These are phyloP conservation scores for Fusarium pseudocircinatum DNA, from an alignment of 2,329 filamentous ascomycete genomes.

Conservation along the genomic window DNA sequence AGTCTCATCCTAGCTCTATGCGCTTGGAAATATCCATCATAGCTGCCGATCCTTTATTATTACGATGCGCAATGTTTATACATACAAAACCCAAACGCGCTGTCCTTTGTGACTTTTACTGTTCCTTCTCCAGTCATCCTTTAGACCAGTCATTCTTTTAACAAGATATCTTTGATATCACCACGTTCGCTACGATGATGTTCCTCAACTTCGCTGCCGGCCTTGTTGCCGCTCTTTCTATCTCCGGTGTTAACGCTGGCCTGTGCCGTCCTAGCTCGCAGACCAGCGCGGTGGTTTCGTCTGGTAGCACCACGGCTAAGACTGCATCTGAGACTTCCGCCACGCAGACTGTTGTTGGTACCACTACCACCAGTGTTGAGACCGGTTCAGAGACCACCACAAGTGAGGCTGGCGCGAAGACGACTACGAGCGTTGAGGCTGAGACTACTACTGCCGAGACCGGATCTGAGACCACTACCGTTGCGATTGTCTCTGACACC, in stretches of 20 bases:
- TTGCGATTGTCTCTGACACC: not conserved
- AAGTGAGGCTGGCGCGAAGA: not conserved
- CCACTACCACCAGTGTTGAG: not conserved
- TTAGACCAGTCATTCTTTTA: not conserved
- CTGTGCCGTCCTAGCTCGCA: not conserved
- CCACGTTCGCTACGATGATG: slow-evolving; percentile 1
- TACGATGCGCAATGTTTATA: not conserved
- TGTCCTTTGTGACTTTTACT: too few relatives aligned
- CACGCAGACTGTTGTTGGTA: not conserved
- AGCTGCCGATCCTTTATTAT: not conserved
- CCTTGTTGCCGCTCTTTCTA: not conserved
- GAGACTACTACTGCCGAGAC: not conserved
- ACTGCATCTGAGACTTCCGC: not conserved
- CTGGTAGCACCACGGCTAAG: not conserved
- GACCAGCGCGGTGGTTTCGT: not conserved
- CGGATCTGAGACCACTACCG: not conserved
- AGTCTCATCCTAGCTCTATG: not conserved
- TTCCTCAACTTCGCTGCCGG: not conserved
- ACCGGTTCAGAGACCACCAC: not conserved
- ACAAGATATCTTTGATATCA: not conserved
- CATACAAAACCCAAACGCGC: not conserved
- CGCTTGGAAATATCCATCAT: not conserved
- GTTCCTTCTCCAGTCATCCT: not conserved
- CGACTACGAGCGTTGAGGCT: not conserved
- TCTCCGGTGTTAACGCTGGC: not conserved